phyloP scores from a whole-genome alignment of 73 alveolate species.

The Paramecium sexaurelia region DNA sequence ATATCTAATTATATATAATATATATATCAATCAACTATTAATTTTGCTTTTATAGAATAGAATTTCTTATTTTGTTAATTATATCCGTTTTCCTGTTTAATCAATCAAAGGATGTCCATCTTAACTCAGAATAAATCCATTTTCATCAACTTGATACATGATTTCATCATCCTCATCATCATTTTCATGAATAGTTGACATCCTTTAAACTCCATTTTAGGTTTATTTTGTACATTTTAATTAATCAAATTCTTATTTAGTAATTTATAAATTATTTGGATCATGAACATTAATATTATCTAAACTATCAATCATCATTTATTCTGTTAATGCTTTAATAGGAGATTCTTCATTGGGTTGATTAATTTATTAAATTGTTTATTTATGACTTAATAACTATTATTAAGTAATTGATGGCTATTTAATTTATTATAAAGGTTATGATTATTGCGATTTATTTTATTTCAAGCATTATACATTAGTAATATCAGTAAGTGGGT shows the following conservation, averaged over 20 bases:
- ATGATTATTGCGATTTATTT: background rate
- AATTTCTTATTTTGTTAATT: slow-evolving; percentile 4
- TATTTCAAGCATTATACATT: background rate
- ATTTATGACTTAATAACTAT: background rate
- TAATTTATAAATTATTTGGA: background rate
- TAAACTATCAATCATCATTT: slow-evolving; percentile 32
- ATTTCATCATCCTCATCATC: slow-evolving; percentile 46
- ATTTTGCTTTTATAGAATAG: slow-evolving; percentile 5
- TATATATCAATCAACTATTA: background rate
- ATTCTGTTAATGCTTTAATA: slow-evolving; percentile 19
- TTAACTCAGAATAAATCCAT: slow-evolving; percentile 36
- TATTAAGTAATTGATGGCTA: background rate
- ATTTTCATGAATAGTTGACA: slow-evolving; percentile 41
- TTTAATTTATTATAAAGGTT: background rate
- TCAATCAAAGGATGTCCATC: slow-evolving; percentile 52
- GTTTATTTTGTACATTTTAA: background rate
- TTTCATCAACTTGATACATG: slow-evolving; percentile 38
- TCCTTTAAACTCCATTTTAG: background rate
- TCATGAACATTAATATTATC: slow-evolving; percentile 27
- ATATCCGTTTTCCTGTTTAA: background rate
- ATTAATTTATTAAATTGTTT: background rate
- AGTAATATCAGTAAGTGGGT: background rate
- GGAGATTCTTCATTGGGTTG: slow-evolving; percentile 25
- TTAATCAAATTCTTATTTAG: slow-evolving; percentile 36
- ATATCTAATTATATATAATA: background rate